Percentiles rank a stretch among this genome's conserved stretches.
Conservation (phyloP, 192 early-diverging fungal genomes). For the Mortierella alpina region DNA sequence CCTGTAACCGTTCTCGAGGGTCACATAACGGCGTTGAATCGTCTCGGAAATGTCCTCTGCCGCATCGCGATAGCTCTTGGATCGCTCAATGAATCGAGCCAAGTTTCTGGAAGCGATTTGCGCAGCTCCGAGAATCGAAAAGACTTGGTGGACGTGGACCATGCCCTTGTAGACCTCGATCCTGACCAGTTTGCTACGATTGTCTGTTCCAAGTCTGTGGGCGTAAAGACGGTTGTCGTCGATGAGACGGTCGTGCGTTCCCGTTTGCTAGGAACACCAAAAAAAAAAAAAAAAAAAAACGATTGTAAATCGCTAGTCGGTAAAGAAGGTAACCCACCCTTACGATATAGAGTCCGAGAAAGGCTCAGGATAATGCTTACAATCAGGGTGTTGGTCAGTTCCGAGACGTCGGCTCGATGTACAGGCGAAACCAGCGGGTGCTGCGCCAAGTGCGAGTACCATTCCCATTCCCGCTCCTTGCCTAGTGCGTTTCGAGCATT, state of each 20-base stretch:
- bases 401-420: conserved; percentile 35
- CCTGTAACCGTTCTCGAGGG: background rate
- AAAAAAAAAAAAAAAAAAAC: background rate
- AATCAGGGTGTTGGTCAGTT: conserved; percentile 13
- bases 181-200: conserved; percentile 12
- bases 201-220: conserved; percentile 36
- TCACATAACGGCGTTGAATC: background rate
- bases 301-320: background rate
- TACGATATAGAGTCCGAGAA: background rate
- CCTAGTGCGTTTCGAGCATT: conserved; percentile 38
- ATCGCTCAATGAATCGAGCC: conserved; percentile 35
- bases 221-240: conserved; percentile 40
- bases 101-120: conserved; percentile 15
- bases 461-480: conserved; percentile 24
- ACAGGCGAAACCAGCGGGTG: conserved; percentile 41
- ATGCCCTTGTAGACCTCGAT: conserved; percentile 34
- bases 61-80: conserved; percentile 6
- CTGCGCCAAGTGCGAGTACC: conserved; percentile 30
- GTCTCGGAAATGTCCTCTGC: background rate
- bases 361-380: conserved; percentile 2
- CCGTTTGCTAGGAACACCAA: conserved; percentile 25
- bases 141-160: conserved; percentile 42
- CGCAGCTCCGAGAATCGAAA: conserved; percentile 2
- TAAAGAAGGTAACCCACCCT: background rate
- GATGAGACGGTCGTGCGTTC: conserved; percentile 38